Evolutionary conservation across 495 filamentous ascomycete species (phyloP).

Genomic region (Lasiosphaeria ovina): DNA sequence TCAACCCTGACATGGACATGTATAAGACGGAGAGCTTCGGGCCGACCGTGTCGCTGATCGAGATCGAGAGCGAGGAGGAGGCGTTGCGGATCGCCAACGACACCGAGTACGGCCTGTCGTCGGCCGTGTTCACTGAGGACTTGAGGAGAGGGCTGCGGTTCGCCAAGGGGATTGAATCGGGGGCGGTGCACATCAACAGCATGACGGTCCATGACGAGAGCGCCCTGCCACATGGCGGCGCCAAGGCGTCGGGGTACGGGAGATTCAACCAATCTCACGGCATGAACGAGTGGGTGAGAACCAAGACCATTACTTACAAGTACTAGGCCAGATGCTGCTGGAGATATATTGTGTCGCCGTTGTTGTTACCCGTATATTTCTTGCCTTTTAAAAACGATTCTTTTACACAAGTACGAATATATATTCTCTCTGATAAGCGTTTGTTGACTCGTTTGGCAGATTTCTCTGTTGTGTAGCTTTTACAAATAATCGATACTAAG

Average conservation of each 20-base stretch:
- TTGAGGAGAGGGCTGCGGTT: constrained; percentile 71
- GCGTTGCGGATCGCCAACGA: constrained; percentile 76
- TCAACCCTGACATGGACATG: constrained; percentile 80
- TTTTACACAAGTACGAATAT: no score
- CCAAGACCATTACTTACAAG: constrained; percentile 78
- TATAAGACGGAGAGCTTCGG: constrained; percentile 83
- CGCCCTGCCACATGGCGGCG: constrained; percentile 76
- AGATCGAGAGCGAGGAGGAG: constrained; percentile 61
- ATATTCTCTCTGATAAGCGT: no score
- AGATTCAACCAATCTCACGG: constrained; percentile 51
- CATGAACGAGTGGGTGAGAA: constrained; percentile 74
- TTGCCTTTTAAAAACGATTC: no score
- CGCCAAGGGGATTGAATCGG: constrained; percentile 72
- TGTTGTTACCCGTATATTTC: not conserved
- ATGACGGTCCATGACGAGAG: constrained; percentile 85
- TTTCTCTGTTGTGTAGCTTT: no score
- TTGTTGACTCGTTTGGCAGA: no score
- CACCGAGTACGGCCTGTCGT: constrained; percentile 76
- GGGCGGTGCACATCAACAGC: constrained; percentile 85
- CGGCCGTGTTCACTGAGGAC: constrained; percentile 85
- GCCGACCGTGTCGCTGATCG: constrained; percentile 63
- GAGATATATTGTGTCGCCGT: not conserved
- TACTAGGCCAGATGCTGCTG: constrained; percentile 26
- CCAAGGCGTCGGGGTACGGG: constrained; percentile 82
- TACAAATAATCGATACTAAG: no score